phyloP scores from a whole-genome alignment of 2,329 filamentous ascomycete genomes.

The Fonsecaea erecta region DNA sequence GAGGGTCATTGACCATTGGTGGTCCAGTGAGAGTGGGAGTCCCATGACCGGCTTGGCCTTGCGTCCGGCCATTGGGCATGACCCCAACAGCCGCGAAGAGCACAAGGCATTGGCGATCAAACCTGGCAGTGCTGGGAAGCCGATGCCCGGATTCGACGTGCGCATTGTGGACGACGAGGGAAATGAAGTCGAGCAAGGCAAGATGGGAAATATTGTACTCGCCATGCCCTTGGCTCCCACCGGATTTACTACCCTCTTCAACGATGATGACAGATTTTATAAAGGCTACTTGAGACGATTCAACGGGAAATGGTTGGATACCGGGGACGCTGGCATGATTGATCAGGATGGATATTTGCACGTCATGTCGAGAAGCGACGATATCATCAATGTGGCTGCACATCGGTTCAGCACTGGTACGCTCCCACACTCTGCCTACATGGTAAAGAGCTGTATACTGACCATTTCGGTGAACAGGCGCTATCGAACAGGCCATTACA shows the following conservation, averaged over 20 bases:
- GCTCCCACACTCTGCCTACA: constrained; percentile 37
- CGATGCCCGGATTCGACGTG: constrained; percentile 90
- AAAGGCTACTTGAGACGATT: constrained; percentile 84
- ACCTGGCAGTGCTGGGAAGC: constrained; percentile 85
- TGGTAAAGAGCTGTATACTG: constrained; percentile 12
- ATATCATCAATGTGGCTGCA: constrained; percentile 94
- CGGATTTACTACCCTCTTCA: constrained; percentile 82
- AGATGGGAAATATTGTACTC: constrained; percentile 91
- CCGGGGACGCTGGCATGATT: constrained; percentile 86
- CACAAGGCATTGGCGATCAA: constrained; percentile 66
- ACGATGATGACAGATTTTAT: constrained; percentile 84
- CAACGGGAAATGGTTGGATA: constrained; percentile 81
- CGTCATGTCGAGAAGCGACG: constrained; percentile 71
- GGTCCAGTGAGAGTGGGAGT: constrained; percentile 72
- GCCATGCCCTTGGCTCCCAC: constrained; percentile 81
- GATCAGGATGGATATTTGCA: constrained; percentile 72
- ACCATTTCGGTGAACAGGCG: constrained; percentile 55
- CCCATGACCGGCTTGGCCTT: constrained; percentile 70
- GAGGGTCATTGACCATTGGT: constrained; percentile 73
- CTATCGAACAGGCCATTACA: constrained; percentile 89
- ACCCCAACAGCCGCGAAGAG: constrained; percentile 37
- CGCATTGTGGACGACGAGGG: constrained; percentile 81
- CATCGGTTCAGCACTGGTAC: constrained; percentile 85
- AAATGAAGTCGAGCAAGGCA: constrained; percentile 68
- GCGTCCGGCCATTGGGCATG: constrained; percentile 64